Base-by-base conservation (phyloP, 306 rosid species). In the Rosa lucieae region DNA sequence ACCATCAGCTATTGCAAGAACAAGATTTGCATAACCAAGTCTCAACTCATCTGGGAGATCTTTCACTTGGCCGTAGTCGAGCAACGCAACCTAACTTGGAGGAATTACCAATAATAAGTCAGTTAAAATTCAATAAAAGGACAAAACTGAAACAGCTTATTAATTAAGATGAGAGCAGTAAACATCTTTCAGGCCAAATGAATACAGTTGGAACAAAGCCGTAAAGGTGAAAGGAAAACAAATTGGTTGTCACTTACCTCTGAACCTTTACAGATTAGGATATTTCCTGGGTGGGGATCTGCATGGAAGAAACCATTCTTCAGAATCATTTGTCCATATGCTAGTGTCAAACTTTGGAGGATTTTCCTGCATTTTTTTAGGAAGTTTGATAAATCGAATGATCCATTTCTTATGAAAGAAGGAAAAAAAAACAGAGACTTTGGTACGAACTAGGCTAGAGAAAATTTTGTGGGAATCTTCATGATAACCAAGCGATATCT, bases 281-380 rank as follows among this genome's bases (percentile, higher is more conserved):
- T 88, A 80, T 95, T 95, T 84, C 99, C 99, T 2, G 99, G 99
- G 86, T 95, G 99, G 23, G 98, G 99, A 89, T 95, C 99, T 65
- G 99, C 99, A 76, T 95, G 99, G 87, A 95, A 95, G 96, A 84
- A 95, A 51, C 99, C 99, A 75, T 83, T 88, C 89, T 90, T 93
- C 91, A 95, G 78, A 83, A 95, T 95, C 99, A 95, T 95, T 88
- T 95, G 99, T 55, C 99, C 99, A 85, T 95, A 95, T 76, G 98
- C 99, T 67, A 90, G 88, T n/a, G 96, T 95, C 94, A 95, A 90
- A 89, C 93, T 91, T 87, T 84, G 75, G 70, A 95, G 98, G 83
- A 95, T 95, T 81, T 85, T 93, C 98, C 99, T 95, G 94, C 86
- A 88, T 46, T 82, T 81, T 81, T 47, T 61, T 43, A 73, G 46